Conservation (phyloP, 2,329 filamentous ascomycete genomes). For the Neophaeococcomyces aloes region DNA sequence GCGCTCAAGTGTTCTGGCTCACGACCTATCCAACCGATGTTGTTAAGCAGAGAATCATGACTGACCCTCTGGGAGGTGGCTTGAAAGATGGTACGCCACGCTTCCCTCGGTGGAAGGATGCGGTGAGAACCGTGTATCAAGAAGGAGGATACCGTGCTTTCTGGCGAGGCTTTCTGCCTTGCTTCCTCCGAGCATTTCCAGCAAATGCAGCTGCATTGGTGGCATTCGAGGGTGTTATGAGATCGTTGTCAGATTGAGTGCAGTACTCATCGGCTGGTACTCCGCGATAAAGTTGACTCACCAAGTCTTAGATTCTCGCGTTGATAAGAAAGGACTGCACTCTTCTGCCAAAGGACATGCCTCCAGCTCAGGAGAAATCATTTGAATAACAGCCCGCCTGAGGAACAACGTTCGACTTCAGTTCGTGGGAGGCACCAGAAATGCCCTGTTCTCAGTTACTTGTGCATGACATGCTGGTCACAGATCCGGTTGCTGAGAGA, state of each 20-base stretch:
- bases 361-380: no score
- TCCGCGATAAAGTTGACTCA: no score
- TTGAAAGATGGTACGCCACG: slow-evolving; percentile 56
- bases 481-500: no score
- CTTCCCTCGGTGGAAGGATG: slow-evolving; percentile 69
- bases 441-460: no score
- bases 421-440: no score
- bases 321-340: no score
- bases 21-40: slow-evolving; percentile 86
- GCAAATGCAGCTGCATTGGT: slow-evolving; percentile 90
- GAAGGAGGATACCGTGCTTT: slow-evolving; percentile 72
- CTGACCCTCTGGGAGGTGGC: slow-evolving; percentile 67
- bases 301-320: no score
- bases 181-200: slow-evolving; percentile 86
- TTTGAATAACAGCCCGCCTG: no score
- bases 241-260: slow-evolving; percentile 34
- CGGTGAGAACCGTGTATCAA: slow-evolving; percentile 62
- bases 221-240: slow-evolving; percentile 87
- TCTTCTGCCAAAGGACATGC: no score
- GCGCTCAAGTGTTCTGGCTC: slow-evolving; percentile 90
- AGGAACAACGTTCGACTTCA: no score
- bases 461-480: no score
- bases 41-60: slow-evolving; percentile 96
- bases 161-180: slow-evolving; percentile 88
- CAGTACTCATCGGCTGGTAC: neutral